Evolutionary conservation across 192 early-diverging fungal species (phyloP).

Genomic region (Anaeromyces robustus): DNA sequence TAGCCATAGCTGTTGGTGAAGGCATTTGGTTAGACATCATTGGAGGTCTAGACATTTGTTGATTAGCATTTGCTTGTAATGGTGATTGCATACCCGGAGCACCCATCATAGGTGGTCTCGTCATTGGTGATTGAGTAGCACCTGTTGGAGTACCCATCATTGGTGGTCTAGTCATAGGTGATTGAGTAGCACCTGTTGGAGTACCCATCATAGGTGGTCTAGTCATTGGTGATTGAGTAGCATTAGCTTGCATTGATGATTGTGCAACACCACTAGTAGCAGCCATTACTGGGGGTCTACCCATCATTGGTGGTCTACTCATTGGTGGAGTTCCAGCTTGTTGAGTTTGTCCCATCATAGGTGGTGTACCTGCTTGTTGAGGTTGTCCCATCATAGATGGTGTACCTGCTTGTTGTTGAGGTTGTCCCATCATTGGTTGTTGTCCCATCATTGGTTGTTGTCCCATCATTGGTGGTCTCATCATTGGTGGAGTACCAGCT

Average conservation of each 20-base stretch:
- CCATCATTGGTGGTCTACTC: constrained; percentile 12
- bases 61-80: constrained; percentile 2
- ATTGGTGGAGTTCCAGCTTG: constrained; percentile 7
- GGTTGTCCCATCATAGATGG: too few relatives aligned
- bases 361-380: too few relatives aligned
- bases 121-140: constrained; percentile 2
- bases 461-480: not conserved
- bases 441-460: not conserved
- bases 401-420: constrained; percentile 4
- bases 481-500: not conserved
- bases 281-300: constrained; percentile 9
- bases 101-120: constrained; percentile 24
- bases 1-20: constrained; percentile 5
- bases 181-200: too few relatives aligned
- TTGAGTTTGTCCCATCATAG: too few relatives aligned
- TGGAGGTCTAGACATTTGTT: constrained; percentile 6
- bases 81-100: constrained; percentile 8
- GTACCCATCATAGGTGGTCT: constrained; percentile 9
- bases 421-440: not conserved
- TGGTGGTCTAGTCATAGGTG: constrained; percentile 26
- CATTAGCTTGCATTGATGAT: constrained; percentile 11
- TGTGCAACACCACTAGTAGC: too few relatives aligned
- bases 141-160: constrained; percentile 4
- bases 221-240: constrained; percentile 17
- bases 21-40: constrained; percentile 1